Evolutionary conservation across 1,139 yeast species (phyloP).

Genomic region (Scheffersomyces cryptocercus): DNA sequence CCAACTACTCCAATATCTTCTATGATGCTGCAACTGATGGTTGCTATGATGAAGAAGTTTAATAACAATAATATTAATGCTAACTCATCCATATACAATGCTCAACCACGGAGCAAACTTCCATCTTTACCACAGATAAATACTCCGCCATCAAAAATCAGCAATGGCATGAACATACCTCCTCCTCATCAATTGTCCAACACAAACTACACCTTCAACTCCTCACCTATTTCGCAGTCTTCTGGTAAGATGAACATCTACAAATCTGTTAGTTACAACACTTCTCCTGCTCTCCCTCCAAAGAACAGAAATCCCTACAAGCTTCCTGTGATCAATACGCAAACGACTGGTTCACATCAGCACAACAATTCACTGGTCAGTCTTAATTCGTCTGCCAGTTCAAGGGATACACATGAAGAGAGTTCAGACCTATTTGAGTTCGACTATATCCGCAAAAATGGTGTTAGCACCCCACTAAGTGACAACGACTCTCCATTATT

Average conservation of each 20-base stretch:
- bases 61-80: not conserved
- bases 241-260: slow-evolving; percentile 5
- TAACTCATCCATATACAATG: not conserved
- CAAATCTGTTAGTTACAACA: slow-evolving; percentile 6
- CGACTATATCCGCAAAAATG: slow-evolving; percentile 24
- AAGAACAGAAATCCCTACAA: not conserved
- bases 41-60: not conserved
- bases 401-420: slow-evolving; percentile 23
- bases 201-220: not conserved
- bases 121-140: not conserved
- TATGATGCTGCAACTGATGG: not conserved
- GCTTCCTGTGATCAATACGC: not conserved
- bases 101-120: not conserved
- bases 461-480: slow-evolving; percentile 35
- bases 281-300: slow-evolving; percentile 4
- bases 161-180: slow-evolving; percentile 5
- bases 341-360: slow-evolving; percentile 11
- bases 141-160: not conserved
- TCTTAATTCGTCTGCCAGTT: slow-evolving; percentile 24
- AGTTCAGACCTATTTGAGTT: slow-evolving; percentile 30
- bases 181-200: slow-evolving; percentile 10
- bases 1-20: not conserved
- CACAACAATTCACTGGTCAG: slow-evolving; percentile 32
- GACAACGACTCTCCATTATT: slow-evolving; percentile 31
- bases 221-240: slow-evolving; percentile 1